phyloP scores from a whole-genome alignment of 495 filamentous ascomycete species.

The Neurospora sp. region DNA sequence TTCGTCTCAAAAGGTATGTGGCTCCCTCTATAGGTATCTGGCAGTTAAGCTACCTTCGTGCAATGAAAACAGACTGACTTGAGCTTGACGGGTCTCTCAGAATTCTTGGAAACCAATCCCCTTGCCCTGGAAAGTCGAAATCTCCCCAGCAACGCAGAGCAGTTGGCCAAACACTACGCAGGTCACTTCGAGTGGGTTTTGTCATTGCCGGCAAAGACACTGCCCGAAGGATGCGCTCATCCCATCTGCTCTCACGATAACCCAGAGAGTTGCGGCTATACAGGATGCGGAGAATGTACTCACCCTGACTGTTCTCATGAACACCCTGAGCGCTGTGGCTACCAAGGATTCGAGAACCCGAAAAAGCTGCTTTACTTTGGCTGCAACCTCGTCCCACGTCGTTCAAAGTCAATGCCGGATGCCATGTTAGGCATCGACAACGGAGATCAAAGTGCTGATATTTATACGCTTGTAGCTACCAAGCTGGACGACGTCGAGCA shows the following conservation, averaged over 20 bases:
- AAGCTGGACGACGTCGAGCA: conserved; percentile 17
- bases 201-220: conserved; percentile 18
- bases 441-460: conserved; percentile 10
- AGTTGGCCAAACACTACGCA: conserved; percentile 38
- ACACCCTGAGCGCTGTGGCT: conserved; percentile 4
- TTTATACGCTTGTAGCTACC: conserved; percentile 26
- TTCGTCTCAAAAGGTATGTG: background rate
- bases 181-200: conserved; percentile 42
- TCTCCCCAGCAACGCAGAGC: conserved; percentile 25
- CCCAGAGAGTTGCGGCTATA: background rate
- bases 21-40: background rate
- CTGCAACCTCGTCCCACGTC: conserved; percentile 33
- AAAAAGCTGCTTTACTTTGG: conserved; percentile 25
- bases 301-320: conserved; percentile 8
- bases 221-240: conserved; percentile 6
- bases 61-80: background rate
- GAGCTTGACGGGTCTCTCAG: background rate
- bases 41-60: background rate
- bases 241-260: conserved; percentile 10
- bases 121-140: conserved; percentile 24
- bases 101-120: conserved; percentile 8
- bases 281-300: conserved; percentile 2
- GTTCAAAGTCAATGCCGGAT: conserved; percentile 6
- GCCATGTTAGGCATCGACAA: background rate
- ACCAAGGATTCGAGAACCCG: conserved; percentile 10